phyloP scores from a whole-genome alignment of 1,139 yeast species.

The Kodamaea plutei region DNA sequence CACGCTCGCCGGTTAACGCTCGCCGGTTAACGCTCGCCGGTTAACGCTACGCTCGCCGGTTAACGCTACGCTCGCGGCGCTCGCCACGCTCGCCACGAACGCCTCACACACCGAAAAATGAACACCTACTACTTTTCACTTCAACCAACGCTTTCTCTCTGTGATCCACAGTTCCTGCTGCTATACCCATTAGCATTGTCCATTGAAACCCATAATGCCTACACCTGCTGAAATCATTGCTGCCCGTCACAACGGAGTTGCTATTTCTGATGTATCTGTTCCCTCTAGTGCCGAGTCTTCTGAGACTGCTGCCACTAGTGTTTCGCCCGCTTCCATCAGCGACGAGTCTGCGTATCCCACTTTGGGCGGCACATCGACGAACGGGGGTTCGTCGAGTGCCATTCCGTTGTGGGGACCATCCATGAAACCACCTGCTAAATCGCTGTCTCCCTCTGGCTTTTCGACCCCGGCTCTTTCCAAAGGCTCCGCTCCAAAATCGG shows the following conservation, averaged over 20 bases:
- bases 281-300: conserved; percentile 9
- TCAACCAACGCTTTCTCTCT: no score
- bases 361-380: conserved; percentile 45
- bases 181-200: conserved; percentile 12
- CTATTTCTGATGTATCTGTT: conserved; percentile 8
- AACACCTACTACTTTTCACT: no score
- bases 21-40: no score
- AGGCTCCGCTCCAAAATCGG: conserved; percentile 20
- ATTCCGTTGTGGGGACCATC: conserved; percentile 34
- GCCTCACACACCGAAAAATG: no score
- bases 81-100: no score
- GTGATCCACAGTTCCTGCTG: conserved; percentile 12
- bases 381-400: conserved; percentile 12
- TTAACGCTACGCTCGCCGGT: no score
- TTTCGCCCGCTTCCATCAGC: conserved; percentile 29
- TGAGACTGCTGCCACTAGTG: conserved; percentile 10
- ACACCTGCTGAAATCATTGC: conserved; percentile 62
- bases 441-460: conserved; percentile 9
- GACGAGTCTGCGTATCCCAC: conserved; percentile 71
- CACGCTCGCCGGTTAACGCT: no score
- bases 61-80: no score
- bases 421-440: conserved; percentile 31
- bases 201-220: conserved; percentile 31
- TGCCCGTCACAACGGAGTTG: conserved; percentile 42
- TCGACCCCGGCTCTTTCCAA: conserved; percentile 11